These are phyloP conservation scores for Tricholoma saponaceum DNA, from an alignment of 768 basidiomycete genomes.

Conservation along the genomic window DNA sequence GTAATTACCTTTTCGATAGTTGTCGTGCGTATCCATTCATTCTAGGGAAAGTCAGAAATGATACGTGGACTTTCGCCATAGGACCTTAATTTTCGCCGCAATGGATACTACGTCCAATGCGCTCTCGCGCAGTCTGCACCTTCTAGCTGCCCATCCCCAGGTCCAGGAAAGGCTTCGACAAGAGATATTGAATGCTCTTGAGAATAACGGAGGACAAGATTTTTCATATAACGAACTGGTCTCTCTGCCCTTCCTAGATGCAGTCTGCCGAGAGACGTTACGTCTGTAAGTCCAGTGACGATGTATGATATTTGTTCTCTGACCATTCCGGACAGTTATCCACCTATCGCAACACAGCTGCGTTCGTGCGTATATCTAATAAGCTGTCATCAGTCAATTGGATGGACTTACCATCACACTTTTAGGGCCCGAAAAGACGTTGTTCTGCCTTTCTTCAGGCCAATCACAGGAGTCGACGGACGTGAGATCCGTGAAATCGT, in stretches of 20 bases:
- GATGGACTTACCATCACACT: neutral
- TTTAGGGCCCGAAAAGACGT: slow-evolving; percentile 31
- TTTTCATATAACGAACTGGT: slow-evolving; percentile 34
- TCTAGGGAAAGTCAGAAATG: neutral
- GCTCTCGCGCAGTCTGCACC: slow-evolving; percentile 30
- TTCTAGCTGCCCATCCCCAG: slow-evolving; percentile 27
- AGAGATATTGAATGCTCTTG: slow-evolving; percentile 26
- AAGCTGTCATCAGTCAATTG: neutral
- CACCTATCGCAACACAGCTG: slow-evolving; percentile 11
- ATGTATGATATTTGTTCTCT: neutral
- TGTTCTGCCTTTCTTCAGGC: slow-evolving; percentile 37
- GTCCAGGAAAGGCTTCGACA: slow-evolving; percentile 31
- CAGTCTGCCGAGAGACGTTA: slow-evolving; percentile 34
- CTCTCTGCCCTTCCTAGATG: slow-evolving; percentile 32
- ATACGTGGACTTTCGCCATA: neutral
- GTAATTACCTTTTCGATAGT: neutral
- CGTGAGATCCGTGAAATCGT: slow-evolving; percentile 29
- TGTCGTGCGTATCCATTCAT: slow-evolving; percentile 6
- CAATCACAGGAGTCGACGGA: slow-evolving; percentile 34
- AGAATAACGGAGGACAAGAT: slow-evolving; percentile 15
- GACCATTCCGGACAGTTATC: slow-evolving; percentile 6
- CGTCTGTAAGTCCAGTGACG: slow-evolving; percentile 26
- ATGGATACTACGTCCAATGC: slow-evolving; percentile 43
- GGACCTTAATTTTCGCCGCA: slow-evolving; percentile 30
- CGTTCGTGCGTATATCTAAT: slow-evolving; percentile 10